Base-by-base conservation (phyloP, 129 eudicot species). In the Lactuca sativa region DNA sequence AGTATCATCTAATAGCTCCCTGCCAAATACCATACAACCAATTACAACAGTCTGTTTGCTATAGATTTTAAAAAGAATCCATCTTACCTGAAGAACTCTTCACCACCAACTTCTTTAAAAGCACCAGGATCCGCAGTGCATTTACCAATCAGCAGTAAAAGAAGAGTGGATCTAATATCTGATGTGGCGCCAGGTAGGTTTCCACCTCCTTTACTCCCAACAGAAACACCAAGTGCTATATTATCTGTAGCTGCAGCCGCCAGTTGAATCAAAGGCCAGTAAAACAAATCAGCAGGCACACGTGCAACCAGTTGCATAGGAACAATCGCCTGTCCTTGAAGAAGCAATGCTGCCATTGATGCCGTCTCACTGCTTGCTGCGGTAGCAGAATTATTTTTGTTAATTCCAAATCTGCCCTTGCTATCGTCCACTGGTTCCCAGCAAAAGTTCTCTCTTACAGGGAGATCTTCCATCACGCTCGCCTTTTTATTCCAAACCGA, bases 191-290 rank as follows among this genome's bases (percentile, higher is more conserved):
- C 99, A 13, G 99, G 97, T 62, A 95, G 74, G 82, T 95, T 95
- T 63, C 96, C 97, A 57, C 97, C 92, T 36, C 97, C 99, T 82
- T 88, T 87, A 82, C 99, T 95, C 66, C 99, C 99, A 77, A 95
- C 99, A 62, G 99, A 95, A 67, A 95, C 99, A 49, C 99, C 99
- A 57, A 95, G 69, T 2, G 99, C 99, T 73, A 95, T 95, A 76
- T 95, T 90, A 78, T 95, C 99, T 2, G 97, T 90, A 54, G 99
- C 99, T 36, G 97, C 99, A 66, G 86, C 85, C 15, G 97, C 97
- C 48, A 95, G 97, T 71, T 95, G 99, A 76, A 95, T 95, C 78
- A 95, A 77, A 17, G 99, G 99, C 99, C 99, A 95, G 79, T 90
- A 90, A 77, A 95, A 90, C 78, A 95, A 79, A 43, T 81, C 92